These are phyloP conservation scores for Naematelia aurantialba DNA, from an alignment of 768 basidiomycete genomes.

Conservation along the genomic window DNA sequence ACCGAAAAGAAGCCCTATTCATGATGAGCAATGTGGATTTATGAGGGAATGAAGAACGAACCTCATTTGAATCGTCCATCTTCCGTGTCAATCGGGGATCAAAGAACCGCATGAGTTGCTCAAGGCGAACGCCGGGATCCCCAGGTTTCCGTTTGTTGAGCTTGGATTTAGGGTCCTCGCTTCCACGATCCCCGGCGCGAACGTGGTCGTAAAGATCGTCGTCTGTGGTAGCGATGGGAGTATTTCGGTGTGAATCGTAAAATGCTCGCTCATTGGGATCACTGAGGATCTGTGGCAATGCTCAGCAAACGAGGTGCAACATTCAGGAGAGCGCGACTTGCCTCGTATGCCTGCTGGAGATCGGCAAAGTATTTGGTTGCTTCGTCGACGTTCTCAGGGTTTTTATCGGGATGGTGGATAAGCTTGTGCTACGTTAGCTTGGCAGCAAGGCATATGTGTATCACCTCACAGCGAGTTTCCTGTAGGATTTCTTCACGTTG, in stretches of 20 bases:
- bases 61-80: conserved; percentile 53
- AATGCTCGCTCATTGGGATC: conserved; percentile 96
- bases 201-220: conserved; percentile 85
- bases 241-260: conserved; percentile 90
- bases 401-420: conserved; percentile 59
- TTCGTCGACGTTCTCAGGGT: conserved; percentile 72
- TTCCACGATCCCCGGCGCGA: conserved; percentile 61
- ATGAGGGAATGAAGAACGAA: conserved; percentile 47
- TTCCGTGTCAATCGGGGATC: conserved; percentile 54
- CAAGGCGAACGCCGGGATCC: conserved; percentile 73
- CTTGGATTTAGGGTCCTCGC: conserved; percentile 47
- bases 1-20: conserved; percentile 81
- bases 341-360: conserved; percentile 95
- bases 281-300: conserved; percentile 65
- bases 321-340: conserved; percentile 46
- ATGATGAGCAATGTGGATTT: not conserved
- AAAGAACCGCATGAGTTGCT: conserved; percentile 81
- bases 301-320: conserved; percentile 1
- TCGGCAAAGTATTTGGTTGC: conserved; percentile 81
- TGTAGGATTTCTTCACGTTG: conserved; percentile 65
- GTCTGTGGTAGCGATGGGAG: conserved; percentile 74
- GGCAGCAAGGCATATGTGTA: not conserved
- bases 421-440: conserved; percentile 22
- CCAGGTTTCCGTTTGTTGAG: conserved; percentile 53
- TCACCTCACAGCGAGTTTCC: conserved; percentile 73